Conservation (phyloP, 2,329 filamentous ascomycete species). For the Knufia fluminis region DNA sequence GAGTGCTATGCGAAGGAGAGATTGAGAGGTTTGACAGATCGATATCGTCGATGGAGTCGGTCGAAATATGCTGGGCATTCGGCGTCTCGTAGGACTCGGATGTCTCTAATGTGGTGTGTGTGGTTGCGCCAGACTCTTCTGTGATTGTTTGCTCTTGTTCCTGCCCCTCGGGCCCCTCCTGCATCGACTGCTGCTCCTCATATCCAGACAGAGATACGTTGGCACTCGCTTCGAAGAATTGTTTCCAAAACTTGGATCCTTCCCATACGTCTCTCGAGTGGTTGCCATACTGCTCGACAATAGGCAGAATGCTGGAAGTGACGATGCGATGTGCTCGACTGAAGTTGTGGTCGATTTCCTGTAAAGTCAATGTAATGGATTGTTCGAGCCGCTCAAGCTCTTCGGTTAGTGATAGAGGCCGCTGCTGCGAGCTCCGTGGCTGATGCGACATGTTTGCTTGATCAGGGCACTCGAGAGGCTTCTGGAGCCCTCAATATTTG, state of each 20-base stretch:
- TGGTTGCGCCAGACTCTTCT: conserved; percentile 48
- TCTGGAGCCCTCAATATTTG: not conserved
- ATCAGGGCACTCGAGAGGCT: no score
- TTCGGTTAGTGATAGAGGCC: conserved; percentile 72
- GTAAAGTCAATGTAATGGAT: conserved; percentile 88
- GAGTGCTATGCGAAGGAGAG: conserved; percentile 40
- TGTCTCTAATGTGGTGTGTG: conserved; percentile 36
- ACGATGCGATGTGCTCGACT: conserved; percentile 94
- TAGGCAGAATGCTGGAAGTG: conserved; percentile 80
- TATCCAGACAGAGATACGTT: conserved; percentile 95
- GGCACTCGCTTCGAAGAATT: conserved; percentile 97
- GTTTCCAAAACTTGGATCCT: conserved; percentile 99
- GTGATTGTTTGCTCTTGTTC: conserved; percentile 43
- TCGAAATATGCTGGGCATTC: conserved; percentile 28
- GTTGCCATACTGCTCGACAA: conserved; percentile 91
- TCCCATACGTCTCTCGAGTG: conserved; percentile 94
- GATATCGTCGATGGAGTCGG: conserved; percentile 33
- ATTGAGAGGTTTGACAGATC: conserved; percentile 36
- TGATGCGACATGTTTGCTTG: conserved; percentile 16
- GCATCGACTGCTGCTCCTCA: conserved; percentile 61
- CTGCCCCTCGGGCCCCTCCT: no score
- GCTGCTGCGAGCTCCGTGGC: conserved; percentile 23
- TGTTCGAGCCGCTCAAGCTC: conserved; percentile 94
- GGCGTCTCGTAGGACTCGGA: conserved; percentile 35
- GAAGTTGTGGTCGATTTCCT: conserved; percentile 99